Conservation (phyloP, 495 filamentous ascomycete species). For the Hyaloscypha finlandica region DNA sequence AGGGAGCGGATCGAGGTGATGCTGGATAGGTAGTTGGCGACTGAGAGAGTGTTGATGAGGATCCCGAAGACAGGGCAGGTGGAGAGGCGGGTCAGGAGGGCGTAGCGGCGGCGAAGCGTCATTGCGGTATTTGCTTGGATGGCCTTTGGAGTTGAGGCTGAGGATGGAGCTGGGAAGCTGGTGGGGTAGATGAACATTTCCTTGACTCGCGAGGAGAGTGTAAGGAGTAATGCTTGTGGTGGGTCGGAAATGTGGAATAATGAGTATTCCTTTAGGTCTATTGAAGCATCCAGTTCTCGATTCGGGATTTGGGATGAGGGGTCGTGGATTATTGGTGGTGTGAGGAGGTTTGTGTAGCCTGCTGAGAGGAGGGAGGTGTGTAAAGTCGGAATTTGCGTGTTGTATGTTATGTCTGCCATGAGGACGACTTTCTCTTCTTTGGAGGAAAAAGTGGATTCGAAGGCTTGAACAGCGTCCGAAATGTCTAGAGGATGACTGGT, state of each 20-base stretch:
- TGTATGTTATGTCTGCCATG: conserved; percentile 88
- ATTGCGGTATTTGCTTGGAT: conserved; percentile 38
- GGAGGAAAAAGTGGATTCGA: conserved; percentile 68
- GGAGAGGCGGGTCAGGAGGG: conserved; percentile 76
- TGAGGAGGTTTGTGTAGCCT: conserved; percentile 71
- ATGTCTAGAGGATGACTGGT: conserved; percentile 68
- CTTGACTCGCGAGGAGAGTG: conserved; percentile 78
- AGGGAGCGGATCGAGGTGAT: conserved; percentile 67
- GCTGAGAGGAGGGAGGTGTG: conserved; percentile 47
- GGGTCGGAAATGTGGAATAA: conserved; percentile 91
- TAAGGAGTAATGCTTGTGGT: conserved; percentile 80
- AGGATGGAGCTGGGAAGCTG: conserved; percentile 17
- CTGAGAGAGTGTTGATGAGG: conserved; percentile 89
- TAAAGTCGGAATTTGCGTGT: conserved; percentile 64
- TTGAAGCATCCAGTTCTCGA: conserved; percentile 49
- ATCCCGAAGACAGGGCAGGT: conserved; percentile 86
- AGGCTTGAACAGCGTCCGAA: conserved; percentile 56
- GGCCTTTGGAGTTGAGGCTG: conserved; percentile 42
- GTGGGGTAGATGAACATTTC: conserved; percentile 79
- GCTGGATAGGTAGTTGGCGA: conserved; percentile 84
- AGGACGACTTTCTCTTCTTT: conserved; percentile 67
- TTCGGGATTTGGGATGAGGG: conserved; percentile 87
- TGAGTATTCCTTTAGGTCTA: conserved; percentile 66
- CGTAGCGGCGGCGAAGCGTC: conserved; percentile 83
- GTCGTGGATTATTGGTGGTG: conserved; percentile 73